These are phyloP conservation scores for Geoglossum cookeanum DNA, from an alignment of 2,329 filamentous ascomycete genomes.

Conservation along the genomic window DNA sequence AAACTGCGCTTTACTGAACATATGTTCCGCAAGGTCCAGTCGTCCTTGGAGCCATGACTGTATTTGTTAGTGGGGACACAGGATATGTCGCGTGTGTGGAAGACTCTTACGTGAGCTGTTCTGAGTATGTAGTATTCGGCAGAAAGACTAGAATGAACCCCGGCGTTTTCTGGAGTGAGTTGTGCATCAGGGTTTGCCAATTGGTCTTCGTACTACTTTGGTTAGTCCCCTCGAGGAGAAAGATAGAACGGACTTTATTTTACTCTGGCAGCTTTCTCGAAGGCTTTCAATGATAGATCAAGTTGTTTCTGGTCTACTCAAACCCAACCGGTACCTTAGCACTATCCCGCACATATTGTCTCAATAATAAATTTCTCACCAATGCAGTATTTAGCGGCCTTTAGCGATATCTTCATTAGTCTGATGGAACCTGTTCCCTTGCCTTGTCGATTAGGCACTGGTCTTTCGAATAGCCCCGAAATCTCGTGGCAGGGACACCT, in stretches of 20 bases:
- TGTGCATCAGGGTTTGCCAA: conserved; percentile 12
- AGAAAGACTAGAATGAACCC: conserved; percentile 14
- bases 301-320: conserved; percentile 31
- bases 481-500: conserved; percentile 12
- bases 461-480: conserved; percentile 6
- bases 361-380: conserved; percentile 21
- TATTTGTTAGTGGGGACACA: not conserved
- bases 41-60: conserved; percentile 58
- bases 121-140: conserved; percentile 48
- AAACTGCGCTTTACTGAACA: conserved; percentile 43
- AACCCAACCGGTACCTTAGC: conserved; percentile 8
- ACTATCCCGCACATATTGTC: not conserved
- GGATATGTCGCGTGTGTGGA: not conserved
- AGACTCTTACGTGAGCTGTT: conserved; percentile 39
- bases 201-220: conserved; percentile 14
- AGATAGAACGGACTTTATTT: conserved; percentile 8
- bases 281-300: conserved; percentile 36
- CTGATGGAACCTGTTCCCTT: conserved; percentile 27
- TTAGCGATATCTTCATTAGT: conserved; percentile 47
- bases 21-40: conserved; percentile 58
- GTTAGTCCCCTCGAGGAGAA: not conserved
- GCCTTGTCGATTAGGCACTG: not conserved
- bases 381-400: conserved; percentile 43
- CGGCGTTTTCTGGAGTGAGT: conserved; percentile 6
- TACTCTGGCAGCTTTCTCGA: conserved; percentile 41